Evolutionary conservation across 169 alveolate genomes (phyloP).

Genomic region (Plasmodium adleri): DNA sequence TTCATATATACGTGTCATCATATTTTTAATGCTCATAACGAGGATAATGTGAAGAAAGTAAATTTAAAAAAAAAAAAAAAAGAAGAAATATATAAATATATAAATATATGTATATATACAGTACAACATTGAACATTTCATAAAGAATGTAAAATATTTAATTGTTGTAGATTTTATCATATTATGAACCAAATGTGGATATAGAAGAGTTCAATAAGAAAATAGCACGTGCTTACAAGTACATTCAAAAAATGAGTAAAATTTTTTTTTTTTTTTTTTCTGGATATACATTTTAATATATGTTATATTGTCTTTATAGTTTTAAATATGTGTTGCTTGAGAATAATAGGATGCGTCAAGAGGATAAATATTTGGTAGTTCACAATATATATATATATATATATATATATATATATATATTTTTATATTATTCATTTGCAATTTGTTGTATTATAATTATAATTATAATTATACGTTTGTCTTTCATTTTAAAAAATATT

Average conservation of each 20-base stretch:
- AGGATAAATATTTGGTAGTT: constrained; percentile 67
- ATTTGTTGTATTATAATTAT: background rate
- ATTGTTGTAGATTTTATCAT: constrained; percentile 37
- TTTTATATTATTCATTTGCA: constrained; percentile 2
- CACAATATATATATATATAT: no score
- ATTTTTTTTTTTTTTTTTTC: background rate
- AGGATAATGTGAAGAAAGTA: constrained; percentile 50
- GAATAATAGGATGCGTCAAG: constrained; percentile 59
- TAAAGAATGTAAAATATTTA: constrained; percentile 14
- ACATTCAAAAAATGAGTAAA: constrained; percentile 5
- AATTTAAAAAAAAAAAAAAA: background rate
- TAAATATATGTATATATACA: no score
- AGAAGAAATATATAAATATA: background rate
- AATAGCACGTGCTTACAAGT: constrained; percentile 39
- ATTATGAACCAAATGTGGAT: constrained; percentile 36
- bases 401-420: no score
- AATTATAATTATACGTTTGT: background rate
- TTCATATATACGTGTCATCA: constrained; percentile 47
- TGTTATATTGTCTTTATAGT: constrained; percentile 7
- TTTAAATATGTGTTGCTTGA: constrained; percentile 55
- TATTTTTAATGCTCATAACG: constrained; percentile 16
- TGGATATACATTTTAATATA: background rate
- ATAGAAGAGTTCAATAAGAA: constrained; percentile 34
- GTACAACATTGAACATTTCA: background rate
- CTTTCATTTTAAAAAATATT: no score